These are phyloP conservation scores for Pleurotus platypus DNA, from an alignment of 768 basidiomycete species.

Conservation along the genomic window DNA sequence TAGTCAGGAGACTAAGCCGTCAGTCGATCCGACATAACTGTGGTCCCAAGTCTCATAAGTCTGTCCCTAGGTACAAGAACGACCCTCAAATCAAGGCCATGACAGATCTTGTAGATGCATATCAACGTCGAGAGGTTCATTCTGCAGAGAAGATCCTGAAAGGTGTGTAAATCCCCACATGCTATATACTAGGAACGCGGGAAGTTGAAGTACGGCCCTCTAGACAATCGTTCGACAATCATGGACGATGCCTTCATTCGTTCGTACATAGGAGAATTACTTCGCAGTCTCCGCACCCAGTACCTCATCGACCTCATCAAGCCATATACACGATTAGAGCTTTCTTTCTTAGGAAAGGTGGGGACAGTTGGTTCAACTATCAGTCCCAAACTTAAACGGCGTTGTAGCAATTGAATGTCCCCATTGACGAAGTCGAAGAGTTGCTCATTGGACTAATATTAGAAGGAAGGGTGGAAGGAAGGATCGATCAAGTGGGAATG, in stretches of 20 bases:
- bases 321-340: slow-evolving; percentile 92
- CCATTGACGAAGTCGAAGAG: slow-evolving; percentile 87
- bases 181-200: slow-evolving; percentile 64
- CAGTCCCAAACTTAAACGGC: not conserved
- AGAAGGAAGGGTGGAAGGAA: slow-evolving; percentile 95
- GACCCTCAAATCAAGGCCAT: slow-evolving; percentile 97
- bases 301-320: slow-evolving; percentile 98
- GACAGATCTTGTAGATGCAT: slow-evolving; percentile 96
- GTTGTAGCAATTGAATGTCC: slow-evolving; percentile 90
- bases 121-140: slow-evolving; percentile 94
- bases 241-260: slow-evolving; percentile 96
- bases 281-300: slow-evolving; percentile 90
- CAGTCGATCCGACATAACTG: not conserved
- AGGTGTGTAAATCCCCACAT: slow-evolving; percentile 40
- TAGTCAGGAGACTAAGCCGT: slow-evolving; percentile 99
- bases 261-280: slow-evolving; percentile 92
- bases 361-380: slow-evolving; percentile 9
- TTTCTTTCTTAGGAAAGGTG: slow-evolving; percentile 90
- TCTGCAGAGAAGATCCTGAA: slow-evolving; percentile 94
- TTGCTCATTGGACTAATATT: slow-evolving; percentile 90
- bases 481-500: slow-evolving; percentile 96
- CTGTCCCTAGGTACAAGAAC: slow-evolving; percentile 72
- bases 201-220: slow-evolving; percentile 50
- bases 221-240: slow-evolving; percentile 92
- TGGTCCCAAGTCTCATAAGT: not conserved